Evolutionary conservation across 2,329 filamentous ascomycete species (phyloP), one percentile per base, ranked within the genome.

Genomic region (Cladosporium phlei): DNA sequence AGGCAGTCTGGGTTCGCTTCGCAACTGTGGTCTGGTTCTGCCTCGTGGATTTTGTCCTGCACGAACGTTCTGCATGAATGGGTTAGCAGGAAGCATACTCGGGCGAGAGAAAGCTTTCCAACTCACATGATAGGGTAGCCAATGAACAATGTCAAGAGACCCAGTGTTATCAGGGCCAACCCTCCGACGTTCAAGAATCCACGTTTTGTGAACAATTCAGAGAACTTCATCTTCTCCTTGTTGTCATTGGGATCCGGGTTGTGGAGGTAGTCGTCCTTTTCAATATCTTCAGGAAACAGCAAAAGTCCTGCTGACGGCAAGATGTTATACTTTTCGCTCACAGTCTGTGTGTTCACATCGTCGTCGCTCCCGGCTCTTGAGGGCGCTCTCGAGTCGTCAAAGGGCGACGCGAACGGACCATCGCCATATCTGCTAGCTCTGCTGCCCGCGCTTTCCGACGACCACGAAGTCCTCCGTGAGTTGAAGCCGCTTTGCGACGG

Each of bases 311-410:
- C 78, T 2, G 80, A 82, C 1, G 83, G 82, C 61, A 79, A 71
- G 44, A 87, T 86, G 59, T 85, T 85, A 64, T 83, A 86, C 64
- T 86, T 86, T 59, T 85, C 80, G 12, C 80, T 80, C 3, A 86
- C 83, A 1, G 83, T 86, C 66, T 86, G 82, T 0, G 82, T 86
- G 58, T 85, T 86, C 44, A 85, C 67, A 16, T 82, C 77, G 20
- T 84, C 80, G 35, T 85, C 79, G 57, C 79, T 84, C n/a, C 74
- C 78, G 16, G 76, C 71, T 51, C 77, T 68, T 39, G 80, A 83
- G 2, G 76, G 75, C 10, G 75, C 72, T 53, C 74, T 69, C 4
- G 78, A 80, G 52, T 83, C 79, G 49, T 78, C 76, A 54, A 81
- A 83, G 0, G 78, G 79, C 43, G 72, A 74, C 16, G 60, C 66